Evolutionary conservation across 2,329 filamentous ascomycete genomes (phyloP).

Genomic region (Teratosphaeria zuluensis): DNA sequence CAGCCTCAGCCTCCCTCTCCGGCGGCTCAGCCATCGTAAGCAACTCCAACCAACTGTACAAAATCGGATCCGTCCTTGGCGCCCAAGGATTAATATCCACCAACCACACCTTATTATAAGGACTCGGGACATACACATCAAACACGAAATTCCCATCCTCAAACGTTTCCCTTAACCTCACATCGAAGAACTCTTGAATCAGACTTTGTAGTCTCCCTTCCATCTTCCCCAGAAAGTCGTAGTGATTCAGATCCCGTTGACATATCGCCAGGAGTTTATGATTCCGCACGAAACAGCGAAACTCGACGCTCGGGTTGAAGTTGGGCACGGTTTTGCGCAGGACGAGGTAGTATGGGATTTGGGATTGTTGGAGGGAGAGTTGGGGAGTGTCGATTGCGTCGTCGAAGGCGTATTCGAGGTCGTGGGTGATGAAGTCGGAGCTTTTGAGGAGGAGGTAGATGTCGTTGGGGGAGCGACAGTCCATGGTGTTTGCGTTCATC

Average conservation of each 20-base stretch:
- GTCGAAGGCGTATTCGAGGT: conserved; percentile 87
- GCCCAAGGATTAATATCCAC: conserved; percentile 97
- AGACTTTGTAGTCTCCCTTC: conserved; percentile 55
- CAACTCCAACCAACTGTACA: conserved; percentile 86
- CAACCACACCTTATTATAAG: conserved; percentile 68
- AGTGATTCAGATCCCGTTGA: conserved; percentile 85
- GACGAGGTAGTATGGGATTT: conserved; percentile 68
- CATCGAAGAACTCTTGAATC: conserved; percentile 68
- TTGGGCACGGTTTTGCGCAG: conserved; percentile 75
- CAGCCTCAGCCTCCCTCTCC: conserved; percentile 1
- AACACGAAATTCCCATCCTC: conserved; percentile 78
- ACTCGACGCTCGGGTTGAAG: conserved; percentile 84
- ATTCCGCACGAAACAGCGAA: conserved; percentile 87
- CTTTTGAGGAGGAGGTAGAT: conserved; percentile 90
- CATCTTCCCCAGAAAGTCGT: conserved; percentile 67
- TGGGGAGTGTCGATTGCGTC: conserved; percentile 45
- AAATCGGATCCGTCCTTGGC: conserved; percentile 71
- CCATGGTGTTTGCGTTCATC: conserved; percentile 83
- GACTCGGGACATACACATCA: conserved; percentile 78
- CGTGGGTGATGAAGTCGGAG: conserved; percentile 88
- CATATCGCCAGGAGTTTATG: conserved; percentile 71
- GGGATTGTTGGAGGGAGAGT: conserved; percentile 10
- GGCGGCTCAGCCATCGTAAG: conserved; percentile 57
- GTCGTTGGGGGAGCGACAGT: conserved; percentile 80
- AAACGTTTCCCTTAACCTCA: conserved; percentile 65